phyloP scores from a whole-genome alignment of 495 filamentous ascomycete species.

The Tuber brumale region DNA sequence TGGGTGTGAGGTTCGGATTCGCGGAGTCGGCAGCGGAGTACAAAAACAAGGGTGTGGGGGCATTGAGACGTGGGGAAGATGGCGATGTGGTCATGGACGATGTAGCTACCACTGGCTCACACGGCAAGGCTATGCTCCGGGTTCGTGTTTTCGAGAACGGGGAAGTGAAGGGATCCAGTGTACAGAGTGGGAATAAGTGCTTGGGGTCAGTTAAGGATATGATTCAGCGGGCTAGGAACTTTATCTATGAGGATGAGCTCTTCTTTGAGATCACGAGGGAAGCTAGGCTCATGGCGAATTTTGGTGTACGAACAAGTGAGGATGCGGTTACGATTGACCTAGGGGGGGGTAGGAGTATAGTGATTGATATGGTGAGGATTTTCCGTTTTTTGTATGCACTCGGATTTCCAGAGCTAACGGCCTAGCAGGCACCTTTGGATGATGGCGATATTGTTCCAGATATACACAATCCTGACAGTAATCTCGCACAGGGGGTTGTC shows the following conservation, averaged over 20 bases:
- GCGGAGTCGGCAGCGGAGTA: constrained; percentile 70
- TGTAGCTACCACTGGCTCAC: constrained; percentile 48
- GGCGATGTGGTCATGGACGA: constrained; percentile 70
- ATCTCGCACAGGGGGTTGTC: constrained; percentile 53
- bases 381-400: constrained; percentile 6
- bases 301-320: constrained; percentile 57
- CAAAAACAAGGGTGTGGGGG: constrained; percentile 67
- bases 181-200: constrained; percentile 36
- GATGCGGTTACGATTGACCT: constrained; percentile 55
- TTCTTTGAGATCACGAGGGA: constrained; percentile 85
- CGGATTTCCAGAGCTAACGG: constrained; percentile 7
- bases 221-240: constrained; percentile 77
- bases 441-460: constrained; percentile 41
- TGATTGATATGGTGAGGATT: constrained; percentile 59
- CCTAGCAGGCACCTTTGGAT: constrained; percentile 43
- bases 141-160: constrained; percentile 51
- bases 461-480: constrained; percentile 32
- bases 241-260: constrained; percentile 85
- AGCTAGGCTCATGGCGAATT: constrained; percentile 59
- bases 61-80: constrained; percentile 64
- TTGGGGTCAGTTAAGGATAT: constrained; percentile 52
- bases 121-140: constrained; percentile 53
- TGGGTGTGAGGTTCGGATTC: constrained; percentile 86
- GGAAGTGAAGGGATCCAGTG: constrained; percentile 48
- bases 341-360: constrained; percentile 50